These are phyloP conservation scores for Rosa multiflora DNA, from an alignment of 306 rosid species.

Conservation along the genomic window DNA sequence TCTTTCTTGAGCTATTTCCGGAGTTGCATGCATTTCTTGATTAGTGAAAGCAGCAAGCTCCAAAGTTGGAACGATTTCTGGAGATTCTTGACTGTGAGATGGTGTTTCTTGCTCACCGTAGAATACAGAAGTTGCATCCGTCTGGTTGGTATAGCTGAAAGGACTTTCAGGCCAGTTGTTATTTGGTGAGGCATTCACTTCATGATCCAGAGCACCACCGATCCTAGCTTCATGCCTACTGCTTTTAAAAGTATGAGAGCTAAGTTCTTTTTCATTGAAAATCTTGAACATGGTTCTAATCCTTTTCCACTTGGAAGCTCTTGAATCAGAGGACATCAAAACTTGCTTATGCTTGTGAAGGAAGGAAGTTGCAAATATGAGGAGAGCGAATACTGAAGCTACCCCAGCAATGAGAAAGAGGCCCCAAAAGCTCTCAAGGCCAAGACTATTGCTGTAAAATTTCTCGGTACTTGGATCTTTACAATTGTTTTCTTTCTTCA, in stretches of 20 bases:
- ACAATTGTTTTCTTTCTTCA: constrained; percentile 16
- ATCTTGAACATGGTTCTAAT: constrained; percentile 10
- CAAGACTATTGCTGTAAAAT: constrained; percentile 36
- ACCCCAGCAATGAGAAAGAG: constrained; percentile 43
- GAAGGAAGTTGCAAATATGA: constrained; percentile 31
- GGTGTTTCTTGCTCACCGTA: not conserved
- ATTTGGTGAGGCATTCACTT: not conserved
- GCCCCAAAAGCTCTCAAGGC: constrained; percentile 60
- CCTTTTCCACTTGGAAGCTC: constrained; percentile 33
- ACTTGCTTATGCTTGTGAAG: constrained; percentile 30
- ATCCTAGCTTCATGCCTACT: not conserved
- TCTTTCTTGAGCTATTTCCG: not conserved
- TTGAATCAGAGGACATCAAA: constrained; percentile 6
- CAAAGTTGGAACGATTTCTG: not conserved
- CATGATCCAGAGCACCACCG: not conserved
- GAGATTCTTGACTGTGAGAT: not conserved
- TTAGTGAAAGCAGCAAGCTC: not conserved
- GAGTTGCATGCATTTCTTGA: not conserved
- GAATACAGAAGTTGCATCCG: not conserved
- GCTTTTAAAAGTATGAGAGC: not conserved
- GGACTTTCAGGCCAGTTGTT: not conserved
- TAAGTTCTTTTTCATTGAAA: constrained; percentile 17
- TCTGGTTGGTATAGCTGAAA: not conserved
- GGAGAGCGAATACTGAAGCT: constrained; percentile 31
- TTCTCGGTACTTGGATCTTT: constrained; percentile 9